Percentiles rank a stretch among this genome's conserved stretches.
phyloP scores from a whole-genome alignment of 352 stramenopile genomes.

The Phytopythium oedochilum region DNA sequence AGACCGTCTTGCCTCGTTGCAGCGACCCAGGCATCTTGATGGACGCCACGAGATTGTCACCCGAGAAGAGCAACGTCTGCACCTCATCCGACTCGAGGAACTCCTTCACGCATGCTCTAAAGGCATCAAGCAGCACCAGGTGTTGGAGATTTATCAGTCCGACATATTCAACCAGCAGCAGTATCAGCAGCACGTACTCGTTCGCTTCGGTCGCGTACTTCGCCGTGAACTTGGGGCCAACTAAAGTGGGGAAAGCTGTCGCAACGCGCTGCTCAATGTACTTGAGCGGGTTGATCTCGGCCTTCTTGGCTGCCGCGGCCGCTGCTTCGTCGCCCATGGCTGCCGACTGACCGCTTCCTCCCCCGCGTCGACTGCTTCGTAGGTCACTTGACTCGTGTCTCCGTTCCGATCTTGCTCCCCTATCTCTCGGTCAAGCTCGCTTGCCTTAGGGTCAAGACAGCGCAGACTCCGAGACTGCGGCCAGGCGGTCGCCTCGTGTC shows the following conservation, averaged over 20 bases:
- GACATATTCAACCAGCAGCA: too few relatives aligned
- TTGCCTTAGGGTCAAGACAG: not conserved
- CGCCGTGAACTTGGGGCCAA: slow-evolving; percentile 71
- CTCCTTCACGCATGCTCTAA: slow-evolving; percentile 67
- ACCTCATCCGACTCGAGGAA: slow-evolving; percentile 88
- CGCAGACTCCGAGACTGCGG: not conserved
- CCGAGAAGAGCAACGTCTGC: slow-evolving; percentile 86
- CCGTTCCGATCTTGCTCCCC: too few relatives aligned
- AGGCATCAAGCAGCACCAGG: not conserved
- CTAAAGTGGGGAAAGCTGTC: slow-evolving; percentile 50
- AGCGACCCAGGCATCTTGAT: slow-evolving; percentile 88
- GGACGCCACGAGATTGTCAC: slow-evolving; percentile 78
- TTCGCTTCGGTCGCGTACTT: slow-evolving; percentile 84
- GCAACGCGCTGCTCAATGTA: slow-evolving; percentile 81
- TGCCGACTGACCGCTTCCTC: not conserved
- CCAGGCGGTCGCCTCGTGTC: not conserved
- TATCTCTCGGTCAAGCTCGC: not conserved
- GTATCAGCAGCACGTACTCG: slow-evolving; percentile 32
- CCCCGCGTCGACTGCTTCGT: not conserved
- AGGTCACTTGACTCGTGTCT: too few relatives aligned
- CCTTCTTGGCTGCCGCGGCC: slow-evolving; percentile 32
- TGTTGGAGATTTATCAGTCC: too few relatives aligned
- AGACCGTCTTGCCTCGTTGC: slow-evolving; percentile 87
- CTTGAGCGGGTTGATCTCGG: slow-evolving; percentile 70
- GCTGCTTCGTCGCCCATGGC: slow-evolving; percentile 49